Percentiles rank a stretch among this genome's conserved stretches.
Conservation (phyloP, 2,329 filamentous ascomycete genomes). For the Pyrenophora graminea region DNA sequence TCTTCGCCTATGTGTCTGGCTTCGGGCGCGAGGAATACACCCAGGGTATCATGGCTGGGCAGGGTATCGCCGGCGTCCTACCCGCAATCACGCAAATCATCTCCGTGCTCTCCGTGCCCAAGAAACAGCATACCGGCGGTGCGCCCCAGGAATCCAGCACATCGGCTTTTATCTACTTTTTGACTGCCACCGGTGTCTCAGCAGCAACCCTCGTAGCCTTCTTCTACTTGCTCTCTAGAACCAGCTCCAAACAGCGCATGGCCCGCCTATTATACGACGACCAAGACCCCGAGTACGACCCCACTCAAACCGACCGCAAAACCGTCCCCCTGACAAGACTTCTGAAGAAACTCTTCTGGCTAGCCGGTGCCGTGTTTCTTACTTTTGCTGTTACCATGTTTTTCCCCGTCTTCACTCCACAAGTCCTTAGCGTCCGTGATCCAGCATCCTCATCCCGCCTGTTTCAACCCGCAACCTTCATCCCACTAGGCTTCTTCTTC, state of each 20-base stretch:
- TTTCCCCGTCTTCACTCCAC: slow-evolving; percentile 84
- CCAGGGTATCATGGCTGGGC: slow-evolving; percentile 94
- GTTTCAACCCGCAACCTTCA: slow-evolving; percentile 76
- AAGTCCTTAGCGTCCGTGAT: slow-evolving; percentile 50
- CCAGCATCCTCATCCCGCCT: slow-evolving; percentile 57
- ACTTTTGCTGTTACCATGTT: slow-evolving; percentile 89
- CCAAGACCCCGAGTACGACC: slow-evolving; percentile 29
- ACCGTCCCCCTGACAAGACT: slow-evolving; percentile 66
- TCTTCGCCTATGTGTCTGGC: slow-evolving; percentile 86
- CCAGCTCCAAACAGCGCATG: slow-evolving; percentile 34
- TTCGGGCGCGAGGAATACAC: slow-evolving; percentile 89
- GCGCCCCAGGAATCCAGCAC: slow-evolving; percentile 55
- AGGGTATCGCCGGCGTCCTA: slow-evolving; percentile 87
- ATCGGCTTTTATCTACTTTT: slow-evolving; percentile 87
- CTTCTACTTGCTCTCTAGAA: slow-evolving; percentile 68
- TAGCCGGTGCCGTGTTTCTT: slow-evolving; percentile 75
- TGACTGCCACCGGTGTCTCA: slow-evolving; percentile 81
- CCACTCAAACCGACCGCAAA: slow-evolving; percentile 43
- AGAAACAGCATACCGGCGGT: slow-evolving; percentile 45
- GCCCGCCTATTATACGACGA: slow-evolving; percentile 27
- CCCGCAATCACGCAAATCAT: slow-evolving; percentile 86
- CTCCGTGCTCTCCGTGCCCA: slow-evolving; percentile 71
- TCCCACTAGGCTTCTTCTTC: slow-evolving; percentile 85
- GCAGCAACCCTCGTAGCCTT: slow-evolving; percentile 72
- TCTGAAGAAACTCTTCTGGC: slow-evolving; percentile 77